These are phyloP conservation scores for Botryotinia narcissicola DNA, from an alignment of 2,329 filamentous ascomycete genomes.

Conservation along the genomic window DNA sequence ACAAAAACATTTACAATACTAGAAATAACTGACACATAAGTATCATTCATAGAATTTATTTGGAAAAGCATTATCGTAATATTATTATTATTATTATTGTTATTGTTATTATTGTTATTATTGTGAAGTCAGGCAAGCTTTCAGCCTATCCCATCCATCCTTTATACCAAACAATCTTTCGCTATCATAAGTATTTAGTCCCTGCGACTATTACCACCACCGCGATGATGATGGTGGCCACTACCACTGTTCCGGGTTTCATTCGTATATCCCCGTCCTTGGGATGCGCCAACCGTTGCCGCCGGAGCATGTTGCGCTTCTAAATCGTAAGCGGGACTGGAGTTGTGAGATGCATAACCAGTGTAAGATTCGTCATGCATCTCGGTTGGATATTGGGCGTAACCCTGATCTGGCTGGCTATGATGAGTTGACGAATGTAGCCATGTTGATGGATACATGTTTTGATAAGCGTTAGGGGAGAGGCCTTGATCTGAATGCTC, in stretches of 20 bases:
- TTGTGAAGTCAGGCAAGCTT: neutral
- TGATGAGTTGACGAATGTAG: neutral
- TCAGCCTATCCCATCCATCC: neutral
- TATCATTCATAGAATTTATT: neutral
- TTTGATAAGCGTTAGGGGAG: neutral
- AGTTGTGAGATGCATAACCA: neutral
- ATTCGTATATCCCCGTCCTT: neutral
- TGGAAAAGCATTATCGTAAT: neutral
- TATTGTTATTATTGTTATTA: neutral
- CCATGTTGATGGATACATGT: neutral
- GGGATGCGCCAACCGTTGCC: neutral
- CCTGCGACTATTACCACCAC: neutral
- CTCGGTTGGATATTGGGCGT: neutral
- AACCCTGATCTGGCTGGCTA: neutral
- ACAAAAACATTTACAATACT: neutral
- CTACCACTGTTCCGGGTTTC: neutral
- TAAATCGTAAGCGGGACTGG: neutral
- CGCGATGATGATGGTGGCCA: rapidly evolving
- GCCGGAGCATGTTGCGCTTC: neutral
- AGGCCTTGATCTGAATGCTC: neutral
- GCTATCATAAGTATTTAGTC: neutral
- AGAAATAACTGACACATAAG: neutral
- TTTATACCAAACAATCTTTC: neutral
- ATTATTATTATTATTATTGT: neutral
- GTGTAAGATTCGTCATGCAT: neutral